phyloP scores from a whole-genome alignment of 345 rosid genomes.

The Rhodomyrtus tomentosa region DNA sequence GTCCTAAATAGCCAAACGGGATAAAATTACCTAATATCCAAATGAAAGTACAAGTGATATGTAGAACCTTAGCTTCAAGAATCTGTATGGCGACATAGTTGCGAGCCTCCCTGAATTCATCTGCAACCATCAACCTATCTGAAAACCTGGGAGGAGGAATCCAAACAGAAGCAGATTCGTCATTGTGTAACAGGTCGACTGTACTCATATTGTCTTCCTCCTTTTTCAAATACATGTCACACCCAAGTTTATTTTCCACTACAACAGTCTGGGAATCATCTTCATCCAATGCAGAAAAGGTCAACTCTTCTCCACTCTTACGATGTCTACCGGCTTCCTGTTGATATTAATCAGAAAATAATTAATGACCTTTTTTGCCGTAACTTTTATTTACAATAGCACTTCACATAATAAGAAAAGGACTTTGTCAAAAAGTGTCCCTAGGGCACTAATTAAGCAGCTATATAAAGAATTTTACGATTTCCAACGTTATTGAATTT shows the following conservation, averaged over 20 bases:
- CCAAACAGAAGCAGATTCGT: slow-evolving; percentile 56
- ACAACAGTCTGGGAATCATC: slow-evolving; percentile 82
- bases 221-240: slow-evolving; percentile 70
- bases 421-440: not conserved
- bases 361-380: not conserved
- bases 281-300: slow-evolving; percentile 86
- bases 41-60: not conserved
- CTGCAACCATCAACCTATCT: slow-evolving; percentile 70
- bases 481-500: not conserved
- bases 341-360: slow-evolving; percentile 3
- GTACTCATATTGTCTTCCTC: slow-evolving; percentile 49
- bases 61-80: slow-evolving; percentile 76
- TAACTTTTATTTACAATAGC: not conserved
- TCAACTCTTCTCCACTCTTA: slow-evolving; percentile 44
- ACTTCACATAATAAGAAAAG: not conserved
- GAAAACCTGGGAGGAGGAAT: slow-evolving; percentile 95
- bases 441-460: not conserved
- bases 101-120: slow-evolving; percentile 68
- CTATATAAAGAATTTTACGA: not conserved
- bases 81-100: slow-evolving; percentile 64
- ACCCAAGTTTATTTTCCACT: slow-evolving; percentile 85
- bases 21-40: not conserved
- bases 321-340: slow-evolving; percentile 48
- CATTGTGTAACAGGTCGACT: slow-evolving; percentile 47
- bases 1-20: not conserved